phyloP scores from a whole-genome alignment of 2,329 filamentous ascomycete species.

The Geosmithia flava region DNA sequence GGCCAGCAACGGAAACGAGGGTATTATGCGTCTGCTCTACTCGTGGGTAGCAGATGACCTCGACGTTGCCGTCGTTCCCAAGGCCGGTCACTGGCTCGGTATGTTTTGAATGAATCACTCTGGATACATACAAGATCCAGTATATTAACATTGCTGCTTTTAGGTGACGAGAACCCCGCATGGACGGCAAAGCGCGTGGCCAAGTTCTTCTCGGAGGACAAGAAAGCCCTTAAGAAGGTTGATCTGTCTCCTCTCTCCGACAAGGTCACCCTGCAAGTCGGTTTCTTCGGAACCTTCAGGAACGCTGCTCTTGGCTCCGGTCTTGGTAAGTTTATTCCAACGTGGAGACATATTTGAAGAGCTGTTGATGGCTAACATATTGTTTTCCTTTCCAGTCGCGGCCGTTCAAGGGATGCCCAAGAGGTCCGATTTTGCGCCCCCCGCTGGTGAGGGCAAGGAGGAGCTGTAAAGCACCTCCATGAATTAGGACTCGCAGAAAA shows the following conservation, averaged over 20 bases:
- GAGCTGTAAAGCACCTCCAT: neutral
- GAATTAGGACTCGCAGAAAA: no score
- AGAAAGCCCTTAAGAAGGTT: neutral
- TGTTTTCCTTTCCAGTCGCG: neutral
- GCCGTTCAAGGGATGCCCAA: neutral
- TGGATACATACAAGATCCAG: neutral
- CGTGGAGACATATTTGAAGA: neutral
- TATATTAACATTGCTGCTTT: neutral
- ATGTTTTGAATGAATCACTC: neutral
- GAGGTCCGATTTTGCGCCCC: neutral
- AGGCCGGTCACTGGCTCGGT: conserved; percentile 15
- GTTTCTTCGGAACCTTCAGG: conserved; percentile 16
- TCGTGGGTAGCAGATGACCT: conserved; percentile 5
- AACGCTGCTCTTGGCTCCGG: conserved; percentile 2
- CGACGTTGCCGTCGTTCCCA: conserved; percentile 10
- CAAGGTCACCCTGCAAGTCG: conserved; percentile 6
- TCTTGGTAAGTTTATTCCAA: neutral
- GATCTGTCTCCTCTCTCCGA: conserved; percentile 9
- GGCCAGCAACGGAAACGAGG: conserved; percentile 9
- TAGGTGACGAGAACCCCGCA: conserved; percentile 12
- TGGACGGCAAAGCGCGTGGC: conserved; percentile 9
- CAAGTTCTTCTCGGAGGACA: conserved; percentile 7
- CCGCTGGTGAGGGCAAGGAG: neutral
- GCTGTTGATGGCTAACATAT: neutral
- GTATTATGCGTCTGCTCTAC: conserved; percentile 2